Conservation (phyloP, 768 basidiomycete genomes). For the Naganishia onofrii region DNA sequence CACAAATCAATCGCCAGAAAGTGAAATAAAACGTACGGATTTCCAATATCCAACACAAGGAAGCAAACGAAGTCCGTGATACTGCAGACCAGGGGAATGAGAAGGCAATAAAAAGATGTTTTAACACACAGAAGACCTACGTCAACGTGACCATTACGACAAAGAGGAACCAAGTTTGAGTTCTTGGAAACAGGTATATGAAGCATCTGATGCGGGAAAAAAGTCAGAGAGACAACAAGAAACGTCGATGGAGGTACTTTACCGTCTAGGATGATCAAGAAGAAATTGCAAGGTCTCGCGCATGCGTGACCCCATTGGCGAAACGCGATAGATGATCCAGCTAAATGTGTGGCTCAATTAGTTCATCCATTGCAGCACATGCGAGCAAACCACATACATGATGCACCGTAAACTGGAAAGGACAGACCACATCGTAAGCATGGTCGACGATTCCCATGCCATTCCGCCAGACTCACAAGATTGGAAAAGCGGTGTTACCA, state of each 20-base stretch:
- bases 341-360: conserved; percentile 54
- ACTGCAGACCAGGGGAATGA: conserved; percentile 55
- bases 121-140: conserved; percentile 55
- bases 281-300: conserved; percentile 84
- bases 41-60: conserved; percentile 77
- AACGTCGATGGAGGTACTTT: conserved; percentile 1
- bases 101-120: neutral
- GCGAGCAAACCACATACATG: conserved; percentile 61
- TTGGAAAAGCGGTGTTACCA: conserved; percentile 87
- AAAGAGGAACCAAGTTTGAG: conserved; percentile 89
- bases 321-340: conserved; percentile 68
- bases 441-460: neutral
- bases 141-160: conserved; percentile 67
- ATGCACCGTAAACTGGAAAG: conserved; percentile 68
- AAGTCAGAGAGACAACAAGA: neutral
- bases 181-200: conserved; percentile 83
- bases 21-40: conserved; percentile 15
- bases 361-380: neutral
- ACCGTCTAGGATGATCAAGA: conserved; percentile 82
- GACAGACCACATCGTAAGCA: neutral
- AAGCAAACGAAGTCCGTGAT: conserved; percentile 85
- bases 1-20: too few species aligned
- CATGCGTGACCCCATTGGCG: conserved; percentile 62
- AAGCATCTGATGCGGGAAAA: conserved; percentile 62
- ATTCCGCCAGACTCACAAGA: conserved; percentile 64